Evolutionary conservation across 208 protist species (phyloP), one percentile per base, ranked within the genome.

Genomic region (Wallacemonas collosoma): DNA sequence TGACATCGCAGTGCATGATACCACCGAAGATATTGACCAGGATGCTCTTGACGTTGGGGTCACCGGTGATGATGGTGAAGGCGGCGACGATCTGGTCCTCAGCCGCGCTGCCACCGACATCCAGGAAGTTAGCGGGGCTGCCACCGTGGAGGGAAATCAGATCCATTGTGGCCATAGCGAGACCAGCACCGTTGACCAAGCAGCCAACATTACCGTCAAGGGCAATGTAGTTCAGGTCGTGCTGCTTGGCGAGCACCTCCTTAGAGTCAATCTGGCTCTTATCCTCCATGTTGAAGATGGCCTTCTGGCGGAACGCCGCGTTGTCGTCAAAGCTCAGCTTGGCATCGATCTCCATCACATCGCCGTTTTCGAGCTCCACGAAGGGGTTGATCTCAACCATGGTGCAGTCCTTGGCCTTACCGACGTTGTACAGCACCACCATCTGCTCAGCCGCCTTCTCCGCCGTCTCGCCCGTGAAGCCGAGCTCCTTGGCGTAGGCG

Each of bases 81-180:
- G 98, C 98, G 40, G 97, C 94, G 15, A 89, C 91, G 66, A 99
- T 98, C 81, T 99, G 95, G 26, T 91, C 85, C 79, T 88, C 88
- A 11, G 77, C 87, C 40, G 95, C 95, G 77, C 91, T 94, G 71
- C 98, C 98, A 77, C 98, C 98, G 51, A 99, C 95, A 71, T 99
- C 99, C 39, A 99, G 93, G 88, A 99, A 99, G 97, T 99, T 99
- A 43, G 99, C 99, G 45, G 99, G 98, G 53, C 82, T 90, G 60
- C 98, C 98, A 66, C 98, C 98, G 79, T 98, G 82, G 14, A 99
- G 84, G 69, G 99, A 98, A 76, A 99, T 99, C 79, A 99, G 97
- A 77, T 99, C 99, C 98, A 99, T 99, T 41, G 99, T 99, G 26
- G 99, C 98, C 99, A 99, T 99, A 56, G 99, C 99, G 8, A 99